Base-by-base conservation (phyloP, 1,139 yeast genomes). In the Hansenula sp. region DNA sequence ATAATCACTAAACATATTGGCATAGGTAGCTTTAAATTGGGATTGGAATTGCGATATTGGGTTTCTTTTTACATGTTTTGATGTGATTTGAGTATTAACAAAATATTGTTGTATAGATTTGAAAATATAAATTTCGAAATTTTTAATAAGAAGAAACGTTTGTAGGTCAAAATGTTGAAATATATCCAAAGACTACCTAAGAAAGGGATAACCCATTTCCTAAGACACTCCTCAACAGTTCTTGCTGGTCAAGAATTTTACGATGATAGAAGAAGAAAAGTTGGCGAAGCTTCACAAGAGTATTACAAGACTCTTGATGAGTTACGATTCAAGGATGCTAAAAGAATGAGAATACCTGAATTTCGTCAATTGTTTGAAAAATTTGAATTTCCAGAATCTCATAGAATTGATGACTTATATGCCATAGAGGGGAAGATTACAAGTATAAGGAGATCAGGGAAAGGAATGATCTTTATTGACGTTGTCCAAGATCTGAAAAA, bases 381-480 rank as follows among this genome's bases (percentile, higher is more conserved):
- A 38, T 46, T 36, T 42, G 28, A 50, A 13, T 56, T 57, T 52
- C 56, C 57, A 1, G 55, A 57, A 2, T 36, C 41, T 1, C 60
- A 59, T 17, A 49, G 56, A 24, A 41, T 55, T 1, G 59, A 64
- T 5, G 49, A 55, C 4, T 12, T 45, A 0, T 52, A 49, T 36
- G 33, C 52, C 3, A 40, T 74, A 2, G 82, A 79, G 51, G 96
- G 95, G 0, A 74, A 82, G 41, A 71, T 87, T 16, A 47, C 48
- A 2, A 66, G 78, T 18, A 72, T 87, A 0, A 61, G 96, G 29
- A 73, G 71, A 46, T 71, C 87, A 0, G 88, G 93, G 0, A 81
- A 76, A 55, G 85, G 81, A 4, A 73, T 87, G 66, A 65, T 76
- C 38, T 87, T 87, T 53, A 58, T 86, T 30, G 96, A 87, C 60